A percentile compares a stretch with the other conserved stretches of the same genome.
Conservation (phyloP, 345 rosid genomes). For the Chamaenerion angustifolium region DNA sequence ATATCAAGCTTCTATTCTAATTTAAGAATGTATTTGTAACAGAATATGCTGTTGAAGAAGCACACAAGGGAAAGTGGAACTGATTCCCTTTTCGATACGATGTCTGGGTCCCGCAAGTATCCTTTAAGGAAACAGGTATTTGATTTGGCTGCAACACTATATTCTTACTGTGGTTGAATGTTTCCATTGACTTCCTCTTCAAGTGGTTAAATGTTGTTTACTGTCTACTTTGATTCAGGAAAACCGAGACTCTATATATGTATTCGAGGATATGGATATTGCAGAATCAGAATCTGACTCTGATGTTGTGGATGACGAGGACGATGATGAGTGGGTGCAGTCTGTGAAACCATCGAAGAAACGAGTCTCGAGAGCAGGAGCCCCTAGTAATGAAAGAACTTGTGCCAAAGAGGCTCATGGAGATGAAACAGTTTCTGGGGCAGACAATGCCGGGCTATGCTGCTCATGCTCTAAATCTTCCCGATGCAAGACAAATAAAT, state of each 20-base stretch:
- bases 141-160: not conserved
- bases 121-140: slow-evolving; percentile 45
- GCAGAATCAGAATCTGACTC: slow-evolving; percentile 44
- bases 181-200: too few relatives aligned
- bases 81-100: slow-evolving; percentile 13
- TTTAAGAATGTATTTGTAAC: slow-evolving; percentile 4
- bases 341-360: too few relatives aligned
- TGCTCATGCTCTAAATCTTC: slow-evolving; percentile 60
- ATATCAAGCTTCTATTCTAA: too few relatives aligned
- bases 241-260: slow-evolving; percentile 28
- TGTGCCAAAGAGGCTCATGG: too few relatives aligned
- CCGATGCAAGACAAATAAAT: slow-evolving; percentile 61
- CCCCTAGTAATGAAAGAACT: too few relatives aligned
- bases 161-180: too few relatives aligned
- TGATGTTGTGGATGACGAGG: slow-evolving; percentile 30
- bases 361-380: too few relatives aligned
- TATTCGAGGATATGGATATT: slow-evolving; percentile 77
- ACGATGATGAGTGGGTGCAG: slow-evolving; percentile 48
- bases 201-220: not conserved
- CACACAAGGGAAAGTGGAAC: slow-evolving; percentile 12
- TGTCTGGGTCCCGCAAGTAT: slow-evolving; percentile 22
- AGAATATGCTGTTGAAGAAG: slow-evolving; percentile 31
- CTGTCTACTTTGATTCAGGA: slow-evolving; percentile 15
- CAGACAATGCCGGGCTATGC: slow-evolving; percentile 16
- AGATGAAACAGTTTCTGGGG: too few relatives aligned